These are phyloP conservation scores for Phaeodactylum tricornutum DNA, from an alignment of 108 stramenopile genomes.

Conservation along the genomic window DNA sequence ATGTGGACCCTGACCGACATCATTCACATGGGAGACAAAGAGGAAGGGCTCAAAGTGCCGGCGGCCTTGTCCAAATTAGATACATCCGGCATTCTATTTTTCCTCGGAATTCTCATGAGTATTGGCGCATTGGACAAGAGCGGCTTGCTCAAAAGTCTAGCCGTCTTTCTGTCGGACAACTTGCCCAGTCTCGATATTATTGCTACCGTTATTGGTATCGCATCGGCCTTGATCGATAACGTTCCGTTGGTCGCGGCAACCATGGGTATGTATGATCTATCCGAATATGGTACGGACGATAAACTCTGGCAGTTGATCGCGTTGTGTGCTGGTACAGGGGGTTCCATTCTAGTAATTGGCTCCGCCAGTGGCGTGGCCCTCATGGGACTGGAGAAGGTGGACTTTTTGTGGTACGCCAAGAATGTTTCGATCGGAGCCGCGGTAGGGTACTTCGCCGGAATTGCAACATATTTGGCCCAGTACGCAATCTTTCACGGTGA, in stretches of 20 bases:
- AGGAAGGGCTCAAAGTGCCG: slow-evolving; percentile 73
- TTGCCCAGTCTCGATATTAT: slow-evolving; percentile 86
- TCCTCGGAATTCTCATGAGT: slow-evolving; percentile 92
- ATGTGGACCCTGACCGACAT: slow-evolving; percentile 92
- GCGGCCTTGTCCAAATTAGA: slow-evolving; percentile 75
- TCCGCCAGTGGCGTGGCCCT: slow-evolving; percentile 89
- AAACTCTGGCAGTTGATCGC: slow-evolving; percentile 92
- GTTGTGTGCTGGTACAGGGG: slow-evolving; percentile 91
- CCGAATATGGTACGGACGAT: slow-evolving; percentile 82
- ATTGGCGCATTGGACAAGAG: slow-evolving; percentile 90
- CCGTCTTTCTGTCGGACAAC: slow-evolving; percentile 72
- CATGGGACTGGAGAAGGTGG: slow-evolving; percentile 93
- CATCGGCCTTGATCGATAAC: slow-evolving; percentile 89
- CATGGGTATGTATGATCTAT: slow-evolving; percentile 91
- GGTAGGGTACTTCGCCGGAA: slow-evolving; percentile 86
- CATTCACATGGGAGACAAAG: slow-evolving; percentile 86
- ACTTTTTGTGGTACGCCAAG: slow-evolving; percentile 92
- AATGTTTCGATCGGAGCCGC: slow-evolving; percentile 76
- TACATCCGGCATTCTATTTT: slow-evolving; percentile 87
- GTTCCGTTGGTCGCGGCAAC: slow-evolving; percentile 89
- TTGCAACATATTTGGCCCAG: slow-evolving; percentile 76
- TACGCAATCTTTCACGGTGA: slow-evolving; percentile 54
- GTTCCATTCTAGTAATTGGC: slow-evolving; percentile 89
- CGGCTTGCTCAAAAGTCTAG: slow-evolving; percentile 83
- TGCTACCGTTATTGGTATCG: slow-evolving; percentile 88